Evolutionary conservation across 148 eudicot genomes (phyloP).

Genomic region (Pouteria glomerata): DNA sequence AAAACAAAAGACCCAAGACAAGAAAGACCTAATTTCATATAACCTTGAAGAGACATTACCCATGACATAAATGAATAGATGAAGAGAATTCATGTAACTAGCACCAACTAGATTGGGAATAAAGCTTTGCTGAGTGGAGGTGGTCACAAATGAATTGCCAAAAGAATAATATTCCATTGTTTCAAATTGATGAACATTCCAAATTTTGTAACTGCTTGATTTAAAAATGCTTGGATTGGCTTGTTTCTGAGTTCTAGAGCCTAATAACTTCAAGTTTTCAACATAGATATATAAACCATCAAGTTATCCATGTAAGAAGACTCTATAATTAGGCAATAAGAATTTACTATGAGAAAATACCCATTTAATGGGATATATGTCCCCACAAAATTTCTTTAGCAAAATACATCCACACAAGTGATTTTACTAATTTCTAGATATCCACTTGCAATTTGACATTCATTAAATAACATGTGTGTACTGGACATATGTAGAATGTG

Average conservation of each 20-base stretch:
- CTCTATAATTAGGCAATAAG: too few species aligned
- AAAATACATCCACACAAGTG: neutral
- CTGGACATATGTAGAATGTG: neutral
- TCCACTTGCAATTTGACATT: neutral
- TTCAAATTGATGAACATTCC: neutral
- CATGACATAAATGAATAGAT: too few species aligned
- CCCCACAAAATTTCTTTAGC: neutral
- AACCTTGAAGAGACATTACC: too few species aligned
- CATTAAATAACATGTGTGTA: neutral
- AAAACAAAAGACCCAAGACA: too few species aligned
- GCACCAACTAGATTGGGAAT: too few species aligned
- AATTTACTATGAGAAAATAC: too few species aligned
- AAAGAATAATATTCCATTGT: neutral
- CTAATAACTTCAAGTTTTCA: neutral
- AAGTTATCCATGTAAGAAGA: too few species aligned
- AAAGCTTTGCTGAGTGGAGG: too few species aligned
- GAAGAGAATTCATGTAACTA: too few species aligned
- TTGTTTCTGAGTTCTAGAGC: neutral
- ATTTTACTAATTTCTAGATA: neutral
- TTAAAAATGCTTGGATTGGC: neutral
- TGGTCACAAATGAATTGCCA: neutral
- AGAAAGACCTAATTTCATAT: too few species aligned
- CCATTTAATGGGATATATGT: too few species aligned
- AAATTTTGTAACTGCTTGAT: neutral
- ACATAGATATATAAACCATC: neutral